Percentiles rank a stretch among this genome's conserved stretches.
Evolutionary conservation across 768 basidiomycete species (phyloP).

Genomic region (Termitomyces sp.): DNA sequence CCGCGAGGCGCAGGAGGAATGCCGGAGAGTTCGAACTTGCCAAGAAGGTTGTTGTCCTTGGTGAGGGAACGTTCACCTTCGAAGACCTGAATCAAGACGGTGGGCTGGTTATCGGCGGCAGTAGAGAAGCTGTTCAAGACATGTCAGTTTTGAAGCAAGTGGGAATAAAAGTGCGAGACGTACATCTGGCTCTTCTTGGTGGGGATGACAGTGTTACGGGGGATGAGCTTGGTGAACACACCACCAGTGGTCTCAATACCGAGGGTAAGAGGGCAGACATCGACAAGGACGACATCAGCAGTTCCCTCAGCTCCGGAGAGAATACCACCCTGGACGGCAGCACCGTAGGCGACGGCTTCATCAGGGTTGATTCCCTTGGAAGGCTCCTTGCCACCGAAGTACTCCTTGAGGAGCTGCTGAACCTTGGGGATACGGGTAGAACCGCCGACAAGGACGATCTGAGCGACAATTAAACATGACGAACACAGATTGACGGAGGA

Average conservation of each 20-base stretch:
- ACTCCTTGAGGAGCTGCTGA: slow-evolving; percentile 97
- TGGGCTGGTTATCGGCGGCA: slow-evolving; percentile 89
- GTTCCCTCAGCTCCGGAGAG: slow-evolving; percentile 92
- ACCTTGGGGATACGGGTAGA: slow-evolving; percentile 99
- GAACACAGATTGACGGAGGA: not conserved
- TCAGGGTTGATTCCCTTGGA: slow-evolving; percentile 99
- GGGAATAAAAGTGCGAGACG: slow-evolving; percentile 19
- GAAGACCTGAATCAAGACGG: slow-evolving; percentile 94
- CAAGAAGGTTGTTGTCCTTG: slow-evolving; percentile 98
- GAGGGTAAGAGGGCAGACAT: slow-evolving; percentile 94
- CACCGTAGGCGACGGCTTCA: slow-evolving; percentile 98
- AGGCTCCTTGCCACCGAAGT: slow-evolving; percentile 94
- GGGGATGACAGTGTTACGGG: slow-evolving; percentile 97
- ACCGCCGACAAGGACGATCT: slow-evolving; percentile 91
- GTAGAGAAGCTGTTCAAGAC: slow-evolving; percentile 57
- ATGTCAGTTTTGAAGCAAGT: slow-evolving; percentile 19
- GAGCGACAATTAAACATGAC: not conserved
- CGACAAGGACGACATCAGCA: slow-evolving; percentile 89
- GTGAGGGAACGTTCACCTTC: slow-evolving; percentile 97
- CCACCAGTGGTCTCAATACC: slow-evolving; percentile 99
- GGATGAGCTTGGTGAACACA: slow-evolving; percentile 96
- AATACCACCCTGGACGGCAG: slow-evolving; percentile 97
- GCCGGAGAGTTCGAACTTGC: slow-evolving; percentile 90
- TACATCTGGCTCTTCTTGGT: slow-evolving; percentile 95
- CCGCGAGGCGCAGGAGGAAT: slow-evolving; percentile 96